Evolutionary conservation across 2,329 filamentous ascomycete species (phyloP).

Genomic region (Xylariomycetidae sp.): DNA sequence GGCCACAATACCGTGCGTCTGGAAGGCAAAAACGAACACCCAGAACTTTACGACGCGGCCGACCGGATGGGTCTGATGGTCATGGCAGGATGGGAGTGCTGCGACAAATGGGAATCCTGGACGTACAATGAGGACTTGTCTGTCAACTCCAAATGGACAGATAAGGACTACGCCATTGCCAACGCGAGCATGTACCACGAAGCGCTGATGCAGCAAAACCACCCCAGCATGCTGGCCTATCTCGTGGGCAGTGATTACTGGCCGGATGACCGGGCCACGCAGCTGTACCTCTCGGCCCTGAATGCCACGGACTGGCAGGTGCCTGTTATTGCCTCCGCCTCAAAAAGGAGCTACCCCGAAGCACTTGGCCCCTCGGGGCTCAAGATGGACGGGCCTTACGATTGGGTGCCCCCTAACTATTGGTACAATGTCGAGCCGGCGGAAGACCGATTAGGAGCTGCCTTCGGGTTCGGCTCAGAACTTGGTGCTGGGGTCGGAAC

Average conservation of each 20-base stretch:
- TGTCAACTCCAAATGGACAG: conserved; percentile 38
- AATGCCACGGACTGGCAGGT: conserved; percentile 46
- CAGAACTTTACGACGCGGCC: conserved; percentile 52
- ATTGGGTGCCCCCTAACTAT: conserved; percentile 61
- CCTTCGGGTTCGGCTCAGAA: conserved; percentile 59
- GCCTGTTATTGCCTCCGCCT: conserved; percentile 52
- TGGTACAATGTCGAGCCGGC: conserved; percentile 46
- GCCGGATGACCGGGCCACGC: conserved; percentile 51
- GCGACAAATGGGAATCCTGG: conserved; percentile 64
- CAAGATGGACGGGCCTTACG: conserved; percentile 63
- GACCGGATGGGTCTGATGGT: conserved; percentile 57
- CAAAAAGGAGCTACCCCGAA: conserved; percentile 46
- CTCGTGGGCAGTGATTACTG: conserved; percentile 58
- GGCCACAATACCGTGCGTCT: conserved; percentile 58
- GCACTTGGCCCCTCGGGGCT: conserved; percentile 50
- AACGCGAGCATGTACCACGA: conserved; percentile 53
- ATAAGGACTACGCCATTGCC: conserved; percentile 49
- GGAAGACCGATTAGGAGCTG: conserved; percentile 42
- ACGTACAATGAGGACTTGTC: conserved; percentile 48
- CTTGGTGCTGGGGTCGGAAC: conserved; percentile 57
- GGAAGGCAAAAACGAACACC: conserved; percentile 60
- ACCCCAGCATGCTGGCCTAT: conserved; percentile 53
- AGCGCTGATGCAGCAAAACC: conserved; percentile 51
- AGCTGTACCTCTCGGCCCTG: conserved; percentile 46
- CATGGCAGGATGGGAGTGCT: conserved; percentile 60